These are phyloP conservation scores for Sporothrix dimorphospora DNA, from an alignment of 2,329 filamentous ascomycete species.

Conservation along the genomic window DNA sequence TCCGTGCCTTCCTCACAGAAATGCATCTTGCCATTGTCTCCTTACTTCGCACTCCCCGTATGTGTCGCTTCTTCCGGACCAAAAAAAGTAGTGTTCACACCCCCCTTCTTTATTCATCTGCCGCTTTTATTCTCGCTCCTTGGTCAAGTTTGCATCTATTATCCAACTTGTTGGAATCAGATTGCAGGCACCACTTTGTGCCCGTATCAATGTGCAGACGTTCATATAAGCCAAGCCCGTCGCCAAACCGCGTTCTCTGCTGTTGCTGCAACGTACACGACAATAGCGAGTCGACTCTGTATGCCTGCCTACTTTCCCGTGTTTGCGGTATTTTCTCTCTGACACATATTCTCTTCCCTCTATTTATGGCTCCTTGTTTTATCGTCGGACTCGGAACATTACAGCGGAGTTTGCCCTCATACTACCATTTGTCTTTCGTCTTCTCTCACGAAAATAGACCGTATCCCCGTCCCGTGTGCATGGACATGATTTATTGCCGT, in stretches of 20 bases:
- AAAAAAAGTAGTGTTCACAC: background rate
- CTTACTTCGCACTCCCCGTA: background rate
- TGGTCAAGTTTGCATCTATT: conserved; percentile 8
- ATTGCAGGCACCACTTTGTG: background rate
- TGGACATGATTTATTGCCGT: background rate
- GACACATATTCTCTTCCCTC: background rate
- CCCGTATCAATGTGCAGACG: background rate
- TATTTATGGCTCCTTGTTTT: background rate
- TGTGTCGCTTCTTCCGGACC: background rate
- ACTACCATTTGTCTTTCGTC: background rate
- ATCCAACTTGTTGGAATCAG: conserved; percentile 2
- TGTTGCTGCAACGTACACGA: background rate
- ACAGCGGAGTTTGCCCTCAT: conserved; percentile 1
- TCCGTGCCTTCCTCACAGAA: background rate
- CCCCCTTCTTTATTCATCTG: background rate
- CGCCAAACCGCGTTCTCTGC: background rate
- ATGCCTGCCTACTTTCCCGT: background rate
- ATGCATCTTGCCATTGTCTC: background rate
- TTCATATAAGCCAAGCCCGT: background rate
- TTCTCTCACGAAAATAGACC: background rate
- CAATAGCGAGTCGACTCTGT: background rate
- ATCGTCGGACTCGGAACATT: conserved; percentile 4
- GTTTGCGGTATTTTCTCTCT: conserved; percentile 13
- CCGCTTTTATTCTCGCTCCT: background rate
- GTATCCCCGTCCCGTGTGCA: conserved; percentile 8